phyloP scores from a whole-genome alignment of 768 basidiomycete genomes.

The Auricularia auricula-judae region DNA sequence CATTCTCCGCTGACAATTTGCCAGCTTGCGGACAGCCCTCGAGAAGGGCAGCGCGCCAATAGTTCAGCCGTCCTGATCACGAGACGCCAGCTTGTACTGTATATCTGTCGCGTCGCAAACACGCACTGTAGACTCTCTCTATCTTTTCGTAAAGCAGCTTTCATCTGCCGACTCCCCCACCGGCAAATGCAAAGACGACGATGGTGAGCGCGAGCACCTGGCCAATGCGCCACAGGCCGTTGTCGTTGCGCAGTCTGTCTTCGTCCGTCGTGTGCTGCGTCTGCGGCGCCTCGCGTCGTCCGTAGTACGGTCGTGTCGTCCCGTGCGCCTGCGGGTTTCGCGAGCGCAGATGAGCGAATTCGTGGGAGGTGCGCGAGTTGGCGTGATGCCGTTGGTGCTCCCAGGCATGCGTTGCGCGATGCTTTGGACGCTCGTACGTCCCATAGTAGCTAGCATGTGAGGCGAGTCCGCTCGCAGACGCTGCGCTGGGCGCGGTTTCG shows the following conservation, averaged over 20 bases:
- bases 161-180: neutral
- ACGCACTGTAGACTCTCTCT: neutral
- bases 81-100: neutral
- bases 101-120: neutral
- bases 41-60: conserved; percentile 66
- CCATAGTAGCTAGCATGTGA: neutral
- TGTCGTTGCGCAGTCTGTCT: neutral
- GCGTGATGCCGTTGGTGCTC: neutral
- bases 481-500: neutral
- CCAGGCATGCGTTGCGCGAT: neutral
- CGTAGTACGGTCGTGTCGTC: neutral
- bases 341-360: neutral
- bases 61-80: conserved; percentile 13
- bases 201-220: neutral
- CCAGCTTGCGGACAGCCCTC: conserved; percentile 58
- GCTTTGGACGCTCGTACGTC: neutral
- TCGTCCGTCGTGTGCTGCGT: neutral
- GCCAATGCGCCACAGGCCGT: neutral
- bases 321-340: neutral
- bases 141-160: neutral
- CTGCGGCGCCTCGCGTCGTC: neutral
- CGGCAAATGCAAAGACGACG: neutral
- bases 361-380: neutral
- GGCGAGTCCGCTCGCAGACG: neutral
- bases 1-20: neutral